Percentiles rank a stretch among this genome's conserved stretches.
Evolutionary conservation across 148 eudicot genomes (phyloP).

Genomic region (Pouteria glomerata): DNA sequence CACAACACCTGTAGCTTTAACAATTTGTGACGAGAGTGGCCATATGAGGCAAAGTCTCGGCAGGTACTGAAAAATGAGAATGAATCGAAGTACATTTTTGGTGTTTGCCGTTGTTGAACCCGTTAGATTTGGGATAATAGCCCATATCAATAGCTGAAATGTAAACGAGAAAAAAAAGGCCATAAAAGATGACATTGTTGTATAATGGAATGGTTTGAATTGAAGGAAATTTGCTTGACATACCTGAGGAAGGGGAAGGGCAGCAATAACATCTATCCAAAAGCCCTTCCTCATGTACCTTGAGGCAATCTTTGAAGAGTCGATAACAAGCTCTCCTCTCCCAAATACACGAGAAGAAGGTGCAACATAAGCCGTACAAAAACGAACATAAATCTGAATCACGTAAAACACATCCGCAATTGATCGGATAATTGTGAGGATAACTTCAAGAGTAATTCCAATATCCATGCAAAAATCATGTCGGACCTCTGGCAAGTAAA

Average conservation of each 20-base stretch:
- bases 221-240: neutral
- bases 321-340: conserved; percentile 71
- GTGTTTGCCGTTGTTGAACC: conserved; percentile 67
- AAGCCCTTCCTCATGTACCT: conserved; percentile 46
- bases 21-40: conserved; percentile 52
- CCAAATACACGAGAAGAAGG: conserved; percentile 79
- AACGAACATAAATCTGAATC: conserved; percentile 51
- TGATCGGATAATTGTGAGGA: conserved; percentile 49
- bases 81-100: conserved; percentile 52
- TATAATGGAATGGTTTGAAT: neutral
- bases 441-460: conserved; percentile 34
- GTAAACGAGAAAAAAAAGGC: neutral
- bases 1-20: conserved; percentile 53
- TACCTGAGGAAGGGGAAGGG: conserved; percentile 83
- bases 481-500: conserved; percentile 45
- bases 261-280: conserved; percentile 55
- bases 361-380: conserved; percentile 67
- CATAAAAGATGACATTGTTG: neutral
- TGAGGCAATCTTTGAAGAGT: conserved; percentile 42
- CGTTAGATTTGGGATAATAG: conserved; percentile 44
- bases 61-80: conserved; percentile 50
- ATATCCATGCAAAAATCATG: conserved; percentile 39
- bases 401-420: conserved; percentile 47
- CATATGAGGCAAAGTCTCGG: conserved; percentile 49
- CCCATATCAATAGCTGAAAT: conserved; percentile 64